phyloP scores from a whole-genome alignment of 2,329 filamentous ascomycete species.

The Sporothrix curviconia region DNA sequence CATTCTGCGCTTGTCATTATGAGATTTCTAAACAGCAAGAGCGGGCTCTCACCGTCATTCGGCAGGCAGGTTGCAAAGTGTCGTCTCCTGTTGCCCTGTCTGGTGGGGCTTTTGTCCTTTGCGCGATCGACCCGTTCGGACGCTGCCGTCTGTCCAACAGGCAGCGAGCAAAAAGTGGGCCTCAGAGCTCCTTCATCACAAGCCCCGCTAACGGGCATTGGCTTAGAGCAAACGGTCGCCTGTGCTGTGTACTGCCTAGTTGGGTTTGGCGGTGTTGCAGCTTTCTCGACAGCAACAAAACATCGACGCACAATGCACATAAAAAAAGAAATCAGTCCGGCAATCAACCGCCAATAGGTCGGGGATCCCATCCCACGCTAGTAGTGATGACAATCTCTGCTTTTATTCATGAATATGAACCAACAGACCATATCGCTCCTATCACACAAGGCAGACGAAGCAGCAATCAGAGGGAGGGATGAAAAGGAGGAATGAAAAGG shows the following conservation, averaged over 20 bases:
- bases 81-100: not conserved
- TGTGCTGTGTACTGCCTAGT: not conserved
- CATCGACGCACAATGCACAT: too few species aligned
- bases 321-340: too few species aligned
- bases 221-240: not conserved
- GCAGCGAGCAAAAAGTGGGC: too few species aligned
- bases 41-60: constrained; percentile 2
- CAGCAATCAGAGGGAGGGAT: not conserved
- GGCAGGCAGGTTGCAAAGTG: not conserved
- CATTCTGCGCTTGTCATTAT: not conserved
- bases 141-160: constrained; percentile 12
- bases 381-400: not conserved
- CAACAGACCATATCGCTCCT: not conserved
- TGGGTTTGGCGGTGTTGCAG: not conserved
- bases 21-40: not conserved
- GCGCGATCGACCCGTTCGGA: constrained; percentile 6
- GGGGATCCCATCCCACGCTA: not conserved
- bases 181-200: not conserved
- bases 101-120: not conserved
- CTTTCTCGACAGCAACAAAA: not conserved
- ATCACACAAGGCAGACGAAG: not conserved
- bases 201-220: not conserved
- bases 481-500: not conserved
- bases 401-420: too few species aligned
- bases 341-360: too few species aligned